A percentile compares a stretch with the other conserved stretches of the same genome.
phyloP scores from a whole-genome alignment of 2,329 filamentous ascomycete species.

The Sordariomycetes sp. region DNA sequence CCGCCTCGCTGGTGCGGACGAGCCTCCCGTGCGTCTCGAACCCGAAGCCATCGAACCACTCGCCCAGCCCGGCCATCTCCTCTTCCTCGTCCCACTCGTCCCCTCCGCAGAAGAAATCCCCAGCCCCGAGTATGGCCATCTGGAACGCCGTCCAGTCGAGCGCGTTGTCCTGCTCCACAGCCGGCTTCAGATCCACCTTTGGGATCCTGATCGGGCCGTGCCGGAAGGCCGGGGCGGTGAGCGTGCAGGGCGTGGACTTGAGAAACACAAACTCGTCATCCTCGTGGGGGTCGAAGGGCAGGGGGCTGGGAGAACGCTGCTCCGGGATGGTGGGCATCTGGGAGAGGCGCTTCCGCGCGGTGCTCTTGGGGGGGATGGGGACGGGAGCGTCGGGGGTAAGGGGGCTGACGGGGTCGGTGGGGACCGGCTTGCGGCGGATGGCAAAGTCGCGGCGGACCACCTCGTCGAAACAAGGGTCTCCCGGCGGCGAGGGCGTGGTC shows the following conservation, averaged over 20 bases:
- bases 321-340: slow-evolving; percentile 28
- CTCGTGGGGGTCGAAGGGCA: slow-evolving; percentile 13
- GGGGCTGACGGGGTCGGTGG: background rate
- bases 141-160: slow-evolving; percentile 54
- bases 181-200: slow-evolving; percentile 23
- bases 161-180: slow-evolving; percentile 15
- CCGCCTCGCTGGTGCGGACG: background rate
- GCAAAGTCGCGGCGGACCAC: slow-evolving; percentile 14
- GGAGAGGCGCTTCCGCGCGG: slow-evolving; percentile 8
- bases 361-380: slow-evolving; percentile 5
- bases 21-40: slow-evolving; percentile 14
- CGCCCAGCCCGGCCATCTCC: slow-evolving; percentile 30
- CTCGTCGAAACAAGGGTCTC: background rate
- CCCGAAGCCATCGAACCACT: slow-evolving; percentile 38
- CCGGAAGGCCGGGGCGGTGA: slow-evolving; percentile 32
- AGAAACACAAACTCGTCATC: slow-evolving; percentile 33
- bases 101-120: slow-evolving; percentile 32
- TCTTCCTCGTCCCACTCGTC: slow-evolving; percentile 24
- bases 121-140: slow-evolving; percentile 47
- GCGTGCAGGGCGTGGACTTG: slow-evolving; percentile 32
- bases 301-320: slow-evolving; percentile 14
- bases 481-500: slow-evolving; percentile 15
- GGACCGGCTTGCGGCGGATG: slow-evolving; percentile 7
- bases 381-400: slow-evolving; percentile 2
- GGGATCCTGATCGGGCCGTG: slow-evolving; percentile 43